phyloP scores from a whole-genome alignment of 495 filamentous ascomycete genomes.

The Penicillium pulvis region DNA sequence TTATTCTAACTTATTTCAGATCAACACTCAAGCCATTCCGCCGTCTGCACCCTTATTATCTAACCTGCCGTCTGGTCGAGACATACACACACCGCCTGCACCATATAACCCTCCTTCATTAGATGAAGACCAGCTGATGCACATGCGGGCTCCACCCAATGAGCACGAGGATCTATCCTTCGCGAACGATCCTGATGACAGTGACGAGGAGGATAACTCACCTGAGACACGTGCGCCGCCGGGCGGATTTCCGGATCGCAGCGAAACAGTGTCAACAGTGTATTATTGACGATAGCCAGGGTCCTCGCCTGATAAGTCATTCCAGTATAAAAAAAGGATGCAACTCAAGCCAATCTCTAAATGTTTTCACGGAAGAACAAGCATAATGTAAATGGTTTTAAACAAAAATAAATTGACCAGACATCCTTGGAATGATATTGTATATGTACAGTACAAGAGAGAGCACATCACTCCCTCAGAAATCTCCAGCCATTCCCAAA shows the following conservation, averaged over 20 bases:
- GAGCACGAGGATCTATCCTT: constrained; percentile 33
- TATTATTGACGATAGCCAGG: constrained; percentile 50
- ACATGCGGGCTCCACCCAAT: constrained; percentile 46
- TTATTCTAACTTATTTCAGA: constrained; percentile 47
- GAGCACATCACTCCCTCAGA: constrained; percentile 7
- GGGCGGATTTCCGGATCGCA: constrained; percentile 46
- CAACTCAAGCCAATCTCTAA: neutral
- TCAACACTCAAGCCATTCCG: constrained; percentile 78
- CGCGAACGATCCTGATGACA: constrained; percentile 42
- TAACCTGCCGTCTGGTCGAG: constrained; percentile 82
- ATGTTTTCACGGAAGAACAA: neutral
- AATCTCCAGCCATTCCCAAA: constrained; percentile 1
- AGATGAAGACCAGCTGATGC: constrained; percentile 56
- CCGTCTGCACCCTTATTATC: constrained; percentile 67
- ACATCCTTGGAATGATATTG: constrained; percentile 23
- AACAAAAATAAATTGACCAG: constrained; percentile 22
- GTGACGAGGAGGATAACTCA: constrained; percentile 51
- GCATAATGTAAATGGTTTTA: neutral
- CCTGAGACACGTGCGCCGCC: constrained; percentile 35
- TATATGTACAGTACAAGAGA: constrained; percentile 32
- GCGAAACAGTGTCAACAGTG: constrained; percentile 35
- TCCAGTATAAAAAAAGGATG: neutral
- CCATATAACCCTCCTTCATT: constrained; percentile 60
- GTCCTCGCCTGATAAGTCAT: neutral
- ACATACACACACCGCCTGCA: constrained; percentile 69